Percentiles rank a stretch among this genome's conserved stretches.
Evolutionary conservation across 2,329 filamentous ascomycete species (phyloP).

Genomic region (Volutella citrinella): DNA sequence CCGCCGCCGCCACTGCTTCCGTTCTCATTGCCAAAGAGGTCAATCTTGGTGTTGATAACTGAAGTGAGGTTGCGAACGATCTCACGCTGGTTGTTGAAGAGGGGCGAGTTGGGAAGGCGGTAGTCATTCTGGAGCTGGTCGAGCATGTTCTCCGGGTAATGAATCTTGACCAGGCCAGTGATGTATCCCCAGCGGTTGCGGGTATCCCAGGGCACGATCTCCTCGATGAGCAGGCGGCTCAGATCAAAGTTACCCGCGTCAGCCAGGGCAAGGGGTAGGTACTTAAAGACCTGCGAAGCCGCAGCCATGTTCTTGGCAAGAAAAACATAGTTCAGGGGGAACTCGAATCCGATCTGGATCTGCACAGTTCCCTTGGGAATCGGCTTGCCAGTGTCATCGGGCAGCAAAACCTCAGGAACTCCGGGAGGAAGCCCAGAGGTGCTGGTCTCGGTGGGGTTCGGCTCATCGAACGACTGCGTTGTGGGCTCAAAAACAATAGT

Average conservation of each 20-base stretch:
- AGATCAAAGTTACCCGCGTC: constrained; percentile 57
- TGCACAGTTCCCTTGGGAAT: constrained; percentile 63
- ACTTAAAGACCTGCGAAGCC: constrained; percentile 80
- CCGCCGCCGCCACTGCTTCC: constrained; percentile 30
- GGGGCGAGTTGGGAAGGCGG: constrained; percentile 63
- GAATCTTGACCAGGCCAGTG: constrained; percentile 68
- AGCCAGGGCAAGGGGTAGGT: constrained; percentile 68
- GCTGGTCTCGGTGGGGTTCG: constrained; percentile 36
- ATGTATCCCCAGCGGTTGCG: constrained; percentile 67
- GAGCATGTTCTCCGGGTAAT: constrained; percentile 70
- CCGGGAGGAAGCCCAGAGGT: constrained; percentile 58
- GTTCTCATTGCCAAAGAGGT: constrained; percentile 36
- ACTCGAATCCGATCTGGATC: constrained; percentile 83
- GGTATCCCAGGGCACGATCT: constrained; percentile 75
- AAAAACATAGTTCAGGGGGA: constrained; percentile 79
- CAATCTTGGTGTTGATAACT: constrained; percentile 80
- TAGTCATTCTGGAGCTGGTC: constrained; percentile 67
- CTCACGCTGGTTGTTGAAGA: constrained; percentile 68
- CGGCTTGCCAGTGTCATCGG: constrained; percentile 51
- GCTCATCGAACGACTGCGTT: constrained; percentile 24
- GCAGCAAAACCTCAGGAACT: constrained; percentile 74
- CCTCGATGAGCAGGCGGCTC: constrained; percentile 62
- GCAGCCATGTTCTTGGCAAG: constrained; percentile 70
- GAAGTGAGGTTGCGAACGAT: constrained; percentile 71
- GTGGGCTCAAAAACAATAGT: constrained; percentile 57